Conservation (phyloP, 176 grass and related monocot species). For the Cenchrus purpureus region DNA sequence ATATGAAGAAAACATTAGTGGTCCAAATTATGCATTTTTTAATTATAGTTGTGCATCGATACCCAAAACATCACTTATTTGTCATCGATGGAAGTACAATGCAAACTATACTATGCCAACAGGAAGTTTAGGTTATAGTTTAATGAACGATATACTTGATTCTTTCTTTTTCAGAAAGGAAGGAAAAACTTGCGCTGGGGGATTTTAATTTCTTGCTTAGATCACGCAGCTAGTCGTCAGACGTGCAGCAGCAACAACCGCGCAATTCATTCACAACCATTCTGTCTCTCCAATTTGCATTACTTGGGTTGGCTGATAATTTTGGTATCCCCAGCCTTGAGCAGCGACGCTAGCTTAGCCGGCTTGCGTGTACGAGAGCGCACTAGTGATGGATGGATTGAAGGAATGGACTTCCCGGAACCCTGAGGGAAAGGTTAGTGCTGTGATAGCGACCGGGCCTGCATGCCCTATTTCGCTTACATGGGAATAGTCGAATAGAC, state of each 20-base stretch:
- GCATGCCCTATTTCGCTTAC: background rate
- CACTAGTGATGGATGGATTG: constrained; percentile 35
- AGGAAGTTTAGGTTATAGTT: no score
- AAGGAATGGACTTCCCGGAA: constrained; percentile 34
- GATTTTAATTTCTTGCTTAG: background rate
- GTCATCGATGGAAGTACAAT: background rate
- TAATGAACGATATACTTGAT: no score
- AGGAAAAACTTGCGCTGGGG: background rate
- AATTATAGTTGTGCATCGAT: no score
- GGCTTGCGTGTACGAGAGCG: constrained; percentile 52
- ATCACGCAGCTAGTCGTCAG: background rate
- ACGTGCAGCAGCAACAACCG: background rate
- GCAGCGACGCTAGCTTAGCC: background rate
- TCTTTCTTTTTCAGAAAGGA: background rate
- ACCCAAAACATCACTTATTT: no score
- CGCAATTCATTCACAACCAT: background rate
- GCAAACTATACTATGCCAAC: no score
- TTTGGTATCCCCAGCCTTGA: background rate
- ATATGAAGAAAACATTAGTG: no score
- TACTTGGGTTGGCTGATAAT: constrained; percentile 7
- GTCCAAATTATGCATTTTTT: no score
- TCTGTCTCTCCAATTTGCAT: background rate
- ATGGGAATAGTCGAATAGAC: background rate
- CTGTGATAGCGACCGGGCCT: constrained; percentile 2
- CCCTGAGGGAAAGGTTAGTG: constrained; percentile 13